Conservation (phyloP, 371 early-diverging fungal genomes). For the Scutellospora calospora region DNA sequence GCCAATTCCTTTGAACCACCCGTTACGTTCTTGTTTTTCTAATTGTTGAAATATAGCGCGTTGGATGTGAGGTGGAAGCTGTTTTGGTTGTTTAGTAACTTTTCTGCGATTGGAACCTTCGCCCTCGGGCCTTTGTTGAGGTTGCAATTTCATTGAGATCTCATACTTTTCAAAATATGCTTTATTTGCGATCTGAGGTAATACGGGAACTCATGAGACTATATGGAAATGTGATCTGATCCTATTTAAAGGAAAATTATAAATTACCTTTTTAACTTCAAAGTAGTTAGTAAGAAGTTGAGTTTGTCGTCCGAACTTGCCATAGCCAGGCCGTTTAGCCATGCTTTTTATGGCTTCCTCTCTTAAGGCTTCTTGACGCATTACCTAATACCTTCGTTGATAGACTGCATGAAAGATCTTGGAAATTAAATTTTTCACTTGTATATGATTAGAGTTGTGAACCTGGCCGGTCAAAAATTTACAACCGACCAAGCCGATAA, state of each 20-base stretch:
- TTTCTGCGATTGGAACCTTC: neutral
- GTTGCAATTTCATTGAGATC: neutral
- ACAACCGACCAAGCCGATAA: too few relatives aligned
- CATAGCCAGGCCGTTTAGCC: conserved; percentile 30
- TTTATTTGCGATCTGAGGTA: neutral
- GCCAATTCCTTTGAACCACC: conserved; percentile 16
- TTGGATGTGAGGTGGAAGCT: neutral
- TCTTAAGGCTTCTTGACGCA: conserved; percentile 6
- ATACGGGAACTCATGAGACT: neutral
- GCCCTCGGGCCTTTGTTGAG: neutral
- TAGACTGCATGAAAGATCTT: too few relatives aligned
- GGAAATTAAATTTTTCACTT: too few relatives aligned
- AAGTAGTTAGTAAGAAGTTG: conserved; percentile 12
- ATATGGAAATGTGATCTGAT: too few relatives aligned
- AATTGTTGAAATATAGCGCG: conserved; percentile 32
- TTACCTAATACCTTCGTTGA: too few relatives aligned
- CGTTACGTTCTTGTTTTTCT: conserved; percentile 33
- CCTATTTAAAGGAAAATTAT: neutral
- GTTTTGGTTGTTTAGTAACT: conserved; percentile 6
- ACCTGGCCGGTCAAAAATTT: too few relatives aligned
- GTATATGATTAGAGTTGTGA: too few relatives aligned
- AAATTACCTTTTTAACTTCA: conserved; percentile 19
- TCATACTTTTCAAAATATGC: conserved; percentile 18
- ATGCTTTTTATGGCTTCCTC: conserved; percentile 21
- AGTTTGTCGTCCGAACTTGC: neutral